Conservation (phyloP, 768 basidiomycete genomes). For the Chalciporus sphaerocephalus region DNA sequence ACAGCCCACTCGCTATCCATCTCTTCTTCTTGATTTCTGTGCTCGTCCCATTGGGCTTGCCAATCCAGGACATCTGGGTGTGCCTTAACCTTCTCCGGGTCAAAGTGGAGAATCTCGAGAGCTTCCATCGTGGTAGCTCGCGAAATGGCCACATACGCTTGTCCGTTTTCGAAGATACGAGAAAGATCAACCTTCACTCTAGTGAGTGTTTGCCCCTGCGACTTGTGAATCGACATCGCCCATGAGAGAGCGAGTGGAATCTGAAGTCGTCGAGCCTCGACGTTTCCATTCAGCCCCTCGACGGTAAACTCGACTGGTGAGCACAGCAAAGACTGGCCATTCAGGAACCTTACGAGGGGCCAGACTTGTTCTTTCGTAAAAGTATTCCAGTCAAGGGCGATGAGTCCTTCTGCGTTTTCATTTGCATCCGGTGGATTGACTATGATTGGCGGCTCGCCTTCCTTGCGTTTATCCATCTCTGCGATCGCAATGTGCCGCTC, state of each 20-base stretch:
- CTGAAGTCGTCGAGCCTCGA: constrained; percentile 42
- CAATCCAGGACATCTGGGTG: constrained; percentile 33
- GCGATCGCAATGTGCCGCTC: constrained; percentile 26
- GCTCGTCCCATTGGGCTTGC: constrained; percentile 27
- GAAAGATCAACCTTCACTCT: constrained; percentile 90
- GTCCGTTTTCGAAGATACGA: constrained; percentile 86
- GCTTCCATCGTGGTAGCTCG: constrained; percentile 40
- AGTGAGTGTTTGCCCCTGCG: constrained; percentile 93
- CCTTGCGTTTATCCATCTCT: constrained; percentile 20
- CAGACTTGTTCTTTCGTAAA: constrained; percentile 23
- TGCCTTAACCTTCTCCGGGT: constrained; percentile 33
- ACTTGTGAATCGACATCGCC: constrained; percentile 99
- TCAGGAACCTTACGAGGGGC: constrained; percentile 37
- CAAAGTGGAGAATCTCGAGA: constrained; percentile 37
- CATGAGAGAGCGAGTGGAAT: constrained; percentile 85
- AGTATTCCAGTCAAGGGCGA: constrained; percentile 10
- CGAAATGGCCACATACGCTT: constrained; percentile 38
- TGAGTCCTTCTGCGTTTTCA: constrained; percentile 6
- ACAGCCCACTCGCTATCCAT: constrained; percentile 33
- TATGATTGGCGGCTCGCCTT: not conserved
- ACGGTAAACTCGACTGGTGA: constrained; percentile 34
- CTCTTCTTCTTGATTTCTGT: constrained; percentile 28
- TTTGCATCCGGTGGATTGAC: constrained; percentile 1
- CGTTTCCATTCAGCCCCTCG: constrained; percentile 29
- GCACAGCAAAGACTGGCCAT: constrained; percentile 26